Evolutionary conservation across 1,139 yeast species (phyloP), one percentile per base, ranked within the genome.

Genomic region (Saccharomycopsis hybrid): DNA sequence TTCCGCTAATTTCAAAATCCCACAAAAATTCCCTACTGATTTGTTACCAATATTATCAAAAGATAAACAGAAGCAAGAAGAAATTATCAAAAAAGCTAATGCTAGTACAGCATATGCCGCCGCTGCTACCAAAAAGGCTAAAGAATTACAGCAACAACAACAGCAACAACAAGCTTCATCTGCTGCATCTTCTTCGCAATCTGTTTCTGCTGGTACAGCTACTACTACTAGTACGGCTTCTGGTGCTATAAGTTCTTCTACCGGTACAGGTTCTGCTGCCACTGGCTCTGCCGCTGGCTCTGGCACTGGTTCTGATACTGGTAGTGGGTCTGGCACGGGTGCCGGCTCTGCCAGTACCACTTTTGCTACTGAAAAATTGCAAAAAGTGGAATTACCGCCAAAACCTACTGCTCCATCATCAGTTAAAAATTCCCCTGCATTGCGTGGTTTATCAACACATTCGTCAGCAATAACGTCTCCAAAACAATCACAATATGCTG

Each of bases 1-100:
- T 62, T 80, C 95, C 47, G 89, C 87, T 48, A 85, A 78, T 58
- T 86, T 86, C 66, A 87, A 86, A 66, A 78, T 88, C 30, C 87
- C 87, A 2, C 78, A 80, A 56, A 79, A 80, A 55, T 73, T 82
- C 60, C 96, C 96, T 4, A 67, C 77, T 36, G 96, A 88, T 62
- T 72, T 87, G 61, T 72, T 85, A 55, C 92, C 95, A 3, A 82
- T 85, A 37, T 70, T 85, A 43, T 71, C 90, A 5, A 84, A 83
- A 62, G 87, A 82, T 60, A 80, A 78, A 60, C 63, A 65, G 31
- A 81, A 80, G 61, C 87, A 80, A 61, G 79, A 78, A 54, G 85
- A 81, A 61, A 79, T 80, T 44, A 58, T 65, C 49, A 70, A 67
- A 55, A 70, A 62, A 57, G 53, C 62, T 48, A 59, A 55, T 33